Evolutionary conservation across 1,284 basidiomycete species (phyloP).

Genomic region (Ceratorhiza oryzae-sativae): DNA sequence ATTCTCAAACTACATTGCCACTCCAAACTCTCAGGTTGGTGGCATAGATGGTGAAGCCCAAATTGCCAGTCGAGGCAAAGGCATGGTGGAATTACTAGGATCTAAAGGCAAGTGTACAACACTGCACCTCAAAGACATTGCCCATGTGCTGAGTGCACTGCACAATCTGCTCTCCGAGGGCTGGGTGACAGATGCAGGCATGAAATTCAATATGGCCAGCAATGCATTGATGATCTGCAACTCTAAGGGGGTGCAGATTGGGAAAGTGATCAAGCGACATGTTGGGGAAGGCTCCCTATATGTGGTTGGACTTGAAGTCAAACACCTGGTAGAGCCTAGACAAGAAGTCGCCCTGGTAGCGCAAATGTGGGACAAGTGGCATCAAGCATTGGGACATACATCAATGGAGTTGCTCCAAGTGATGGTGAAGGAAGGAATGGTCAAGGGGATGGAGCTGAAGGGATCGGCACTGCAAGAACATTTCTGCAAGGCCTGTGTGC

Average conservation of each 20-base stretch:
- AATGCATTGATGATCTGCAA: neutral
- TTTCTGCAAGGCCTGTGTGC: conserved; percentile 13
- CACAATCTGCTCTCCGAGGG: too few species aligned
- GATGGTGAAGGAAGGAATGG: too few species aligned
- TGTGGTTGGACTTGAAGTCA: neutral
- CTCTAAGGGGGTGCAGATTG: neutral
- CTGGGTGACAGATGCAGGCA: neutral
- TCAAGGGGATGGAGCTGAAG: conserved; percentile 25
- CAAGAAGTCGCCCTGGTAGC: neutral
- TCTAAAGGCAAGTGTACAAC: neutral
- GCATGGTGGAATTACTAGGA: too few species aligned
- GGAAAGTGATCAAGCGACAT: neutral
- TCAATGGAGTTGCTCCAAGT: too few species aligned
- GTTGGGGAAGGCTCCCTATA: neutral
- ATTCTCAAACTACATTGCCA: neutral
- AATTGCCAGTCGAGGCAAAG: neutral
- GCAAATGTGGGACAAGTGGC: too few species aligned
- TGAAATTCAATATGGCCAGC: neutral
- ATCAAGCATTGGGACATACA: too few species aligned
- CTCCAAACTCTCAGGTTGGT: neutral
- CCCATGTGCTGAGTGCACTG: neutral
- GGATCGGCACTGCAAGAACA: neutral
- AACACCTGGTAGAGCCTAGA: neutral
- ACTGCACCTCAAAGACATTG: neutral
- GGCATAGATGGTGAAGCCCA: neutral